A percentile compares a stretch with the other conserved stretches of the same genome.
Conservation (phyloP, 352 stramenopile genomes). For the Pythium insidiosum region DNA sequence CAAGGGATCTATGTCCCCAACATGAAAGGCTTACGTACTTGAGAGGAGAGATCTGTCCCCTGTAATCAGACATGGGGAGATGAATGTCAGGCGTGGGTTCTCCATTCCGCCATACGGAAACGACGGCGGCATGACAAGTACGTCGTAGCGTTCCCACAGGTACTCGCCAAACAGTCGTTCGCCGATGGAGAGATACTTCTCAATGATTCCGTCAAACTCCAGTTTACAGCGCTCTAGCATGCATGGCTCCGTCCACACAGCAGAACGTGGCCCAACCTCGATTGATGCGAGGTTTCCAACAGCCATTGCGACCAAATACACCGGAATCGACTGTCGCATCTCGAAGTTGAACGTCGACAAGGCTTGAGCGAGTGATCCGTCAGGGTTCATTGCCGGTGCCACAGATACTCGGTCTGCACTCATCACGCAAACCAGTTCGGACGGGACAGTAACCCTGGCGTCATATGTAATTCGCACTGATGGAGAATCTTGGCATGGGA, state of each 20-base stretch:
- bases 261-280: conserved; percentile 57
- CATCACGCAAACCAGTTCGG: conserved; percentile 88
- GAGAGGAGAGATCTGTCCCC: conserved; percentile 73
- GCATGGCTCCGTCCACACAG: conserved; percentile 76
- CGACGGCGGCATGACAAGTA: conserved; percentile 81
- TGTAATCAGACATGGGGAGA: conserved; percentile 69
- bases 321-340: conserved; percentile 77
- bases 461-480: conserved; percentile 95
- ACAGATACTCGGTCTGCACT: conserved; percentile 45
- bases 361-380: conserved; percentile 4
- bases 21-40: conserved; percentile 37
- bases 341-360: conserved; percentile 54
- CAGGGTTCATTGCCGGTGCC: conserved; percentile 10
- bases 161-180: conserved; percentile 80
- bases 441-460: conserved; percentile 86
- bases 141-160: conserved; percentile 77
- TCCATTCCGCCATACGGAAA: conserved; percentile 99
- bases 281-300: conserved; percentile 68
- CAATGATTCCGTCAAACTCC: conserved; percentile 70
- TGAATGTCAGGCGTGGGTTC: conserved; percentile 88
- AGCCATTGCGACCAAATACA: conserved; percentile 80
- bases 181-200: conserved; percentile 64
- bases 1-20: no score
- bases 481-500: conserved; percentile 90
- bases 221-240: conserved; percentile 66